Conservation (phyloP, 805 yeast species). For the Metahyphopichia silvanorum region DNA sequence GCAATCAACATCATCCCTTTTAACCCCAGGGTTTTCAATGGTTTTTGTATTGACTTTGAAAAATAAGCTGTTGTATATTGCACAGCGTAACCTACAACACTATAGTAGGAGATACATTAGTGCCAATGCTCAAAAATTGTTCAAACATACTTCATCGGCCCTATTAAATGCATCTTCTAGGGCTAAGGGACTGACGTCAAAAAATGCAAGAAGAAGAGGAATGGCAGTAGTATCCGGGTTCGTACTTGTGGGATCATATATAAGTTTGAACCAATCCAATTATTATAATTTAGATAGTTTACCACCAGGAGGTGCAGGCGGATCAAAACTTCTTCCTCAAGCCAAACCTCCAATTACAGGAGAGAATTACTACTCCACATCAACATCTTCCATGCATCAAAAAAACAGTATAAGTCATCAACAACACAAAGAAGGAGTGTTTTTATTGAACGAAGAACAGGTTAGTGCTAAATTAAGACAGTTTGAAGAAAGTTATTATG, state of each 20-base stretch:
- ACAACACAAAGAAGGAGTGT: constrained; percentile 53
- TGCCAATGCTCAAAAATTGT: constrained; percentile 9
- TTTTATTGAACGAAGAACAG: constrained; percentile 62
- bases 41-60: constrained; percentile 19
- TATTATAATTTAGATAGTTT: constrained; percentile 40
- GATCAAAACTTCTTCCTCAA: constrained; percentile 12
- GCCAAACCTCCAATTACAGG: constrained; percentile 8
- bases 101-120: constrained; percentile 12
- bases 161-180: constrained; percentile 4
- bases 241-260: constrained; percentile 41
- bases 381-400: constrained; percentile 45
- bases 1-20: background rate
- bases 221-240: constrained; percentile 41
- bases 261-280: constrained; percentile 36
- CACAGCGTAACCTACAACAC: constrained; percentile 10
- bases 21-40: constrained; percentile 7
- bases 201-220: constrained; percentile 16
- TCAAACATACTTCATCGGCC: too few relatives aligned
- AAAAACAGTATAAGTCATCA: constrained; percentile 40
- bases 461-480: constrained; percentile 67
- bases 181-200: constrained; percentile 3
- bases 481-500: constrained; percentile 74
- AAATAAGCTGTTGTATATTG: constrained; percentile 16
- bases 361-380: constrained; percentile 28
- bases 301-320: constrained; percentile 17